Evolutionary conservation across 192 early-diverging fungal genomes (phyloP), one percentile per base, ranked within the genome.

Genomic region (Dissophora globulifera): DNA sequence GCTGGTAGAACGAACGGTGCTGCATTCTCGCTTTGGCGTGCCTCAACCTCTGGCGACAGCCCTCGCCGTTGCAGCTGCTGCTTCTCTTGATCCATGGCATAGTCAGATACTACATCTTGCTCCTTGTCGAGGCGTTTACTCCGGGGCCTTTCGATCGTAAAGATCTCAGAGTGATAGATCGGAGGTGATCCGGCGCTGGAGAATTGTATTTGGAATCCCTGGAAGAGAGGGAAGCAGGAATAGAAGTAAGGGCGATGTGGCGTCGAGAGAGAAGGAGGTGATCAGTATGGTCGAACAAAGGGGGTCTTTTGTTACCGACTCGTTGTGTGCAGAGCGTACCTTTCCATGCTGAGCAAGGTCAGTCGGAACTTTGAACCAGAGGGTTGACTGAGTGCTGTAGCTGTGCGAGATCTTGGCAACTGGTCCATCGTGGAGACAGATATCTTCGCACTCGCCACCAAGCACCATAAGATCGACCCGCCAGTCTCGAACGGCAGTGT

Each of bases 201-300:
- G 19, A 70, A 48, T 50, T 70, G 67, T 2, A 70, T 42, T 47
- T 48, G 50, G 51, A 70, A 70, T 8, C 30, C 67, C 67, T 70
- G 25, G n/a, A 30, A 16, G 19, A 23, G 22, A 1, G n/a, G 27
- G 12, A 27, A 3, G 29, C 20, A 43, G 33, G 25, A 56, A 41
- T 13, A 19, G 35, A 7, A 25, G 16, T 23, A n/a, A n/a, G n/a
- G n/a, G n/a, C 1, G 22, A 56, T 6, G 25, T 8, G 15, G 26
- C 15, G 20, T 23, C 12, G 35, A 22, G 6, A 15, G 2, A 15
- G n/a, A 9, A 33, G 17, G 23, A 9, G 17, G 16, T 33, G 20
- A 47, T 10, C 41, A 59, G 17, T n/a, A 49, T 31, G 16, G 19
- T 47, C 16, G 1, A 31, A 22, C 35, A 38, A 6, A n/a, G n/a